A percentile compares a stretch with the other conserved stretches of the same genome.
Conservation (phyloP, 331 rosid species). For the Quercus lobata region DNA sequence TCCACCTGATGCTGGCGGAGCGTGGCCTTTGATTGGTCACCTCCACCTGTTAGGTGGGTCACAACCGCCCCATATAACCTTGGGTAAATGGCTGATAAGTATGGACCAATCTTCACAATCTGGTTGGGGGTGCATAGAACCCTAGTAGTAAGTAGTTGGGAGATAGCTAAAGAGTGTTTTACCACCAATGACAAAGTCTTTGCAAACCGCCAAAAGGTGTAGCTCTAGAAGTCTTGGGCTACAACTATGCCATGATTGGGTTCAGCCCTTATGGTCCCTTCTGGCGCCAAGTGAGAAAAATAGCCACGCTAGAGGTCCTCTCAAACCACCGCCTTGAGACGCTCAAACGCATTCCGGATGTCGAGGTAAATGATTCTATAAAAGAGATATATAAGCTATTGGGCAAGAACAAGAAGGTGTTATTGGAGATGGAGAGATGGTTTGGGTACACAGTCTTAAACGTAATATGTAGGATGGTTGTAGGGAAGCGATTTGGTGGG, state of each 20-base stretch:
- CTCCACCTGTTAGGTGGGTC: constrained; percentile 19
- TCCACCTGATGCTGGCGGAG: constrained; percentile 38
- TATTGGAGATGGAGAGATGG: constrained; percentile 30
- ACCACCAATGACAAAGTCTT: constrained; percentile 39
- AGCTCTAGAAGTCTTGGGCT: constrained; percentile 18
- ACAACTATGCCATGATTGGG: constrained; percentile 12
- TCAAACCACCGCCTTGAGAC: constrained; percentile 2
- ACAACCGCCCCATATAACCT: constrained; percentile 10
- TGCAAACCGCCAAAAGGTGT: constrained; percentile 26
- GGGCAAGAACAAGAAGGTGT: background rate
- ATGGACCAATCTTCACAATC: constrained; percentile 37
- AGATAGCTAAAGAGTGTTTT: constrained; percentile 37
- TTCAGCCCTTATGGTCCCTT: constrained; percentile 25
- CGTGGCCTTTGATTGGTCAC: constrained; percentile 53
- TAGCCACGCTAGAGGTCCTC: background rate
- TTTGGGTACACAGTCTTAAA: constrained; percentile 12
- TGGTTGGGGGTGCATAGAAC: constrained; percentile 24
- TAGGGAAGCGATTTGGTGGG: constrained; percentile 16
- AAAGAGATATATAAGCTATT: background rate
- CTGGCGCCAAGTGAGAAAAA: constrained; percentile 21
- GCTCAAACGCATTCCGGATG: background rate
- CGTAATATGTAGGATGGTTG: background rate
- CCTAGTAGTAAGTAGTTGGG: constrained; percentile 23
- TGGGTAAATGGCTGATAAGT: constrained; percentile 40
- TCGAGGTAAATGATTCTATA: constrained; percentile 4